Evolutionary conservation across 2,329 filamentous ascomycete genomes (phyloP).

Genomic region (Thelonectria rubi): DNA sequence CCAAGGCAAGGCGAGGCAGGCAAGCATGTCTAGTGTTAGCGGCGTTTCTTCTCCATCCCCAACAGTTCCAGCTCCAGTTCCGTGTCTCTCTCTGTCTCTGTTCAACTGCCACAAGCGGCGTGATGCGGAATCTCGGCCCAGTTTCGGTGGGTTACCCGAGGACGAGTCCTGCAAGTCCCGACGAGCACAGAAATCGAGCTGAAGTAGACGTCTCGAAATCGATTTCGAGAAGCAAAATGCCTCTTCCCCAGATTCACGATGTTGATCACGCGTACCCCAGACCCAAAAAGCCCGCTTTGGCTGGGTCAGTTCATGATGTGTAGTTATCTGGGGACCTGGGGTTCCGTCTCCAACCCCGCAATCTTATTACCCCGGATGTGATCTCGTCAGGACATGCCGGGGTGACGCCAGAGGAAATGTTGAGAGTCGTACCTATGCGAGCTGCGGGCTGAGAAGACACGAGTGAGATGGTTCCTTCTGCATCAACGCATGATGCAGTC

Average conservation of each 20-base stretch:
- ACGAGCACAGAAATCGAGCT: not conserved
- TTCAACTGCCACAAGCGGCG: not conserved
- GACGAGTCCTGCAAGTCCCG: not conserved
- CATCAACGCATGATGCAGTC: not conserved
- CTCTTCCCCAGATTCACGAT: constrained; percentile 11
- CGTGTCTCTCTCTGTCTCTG: not conserved
- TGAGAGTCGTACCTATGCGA: not conserved
- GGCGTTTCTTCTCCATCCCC: not conserved
- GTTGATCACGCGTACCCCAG: constrained; percentile 9
- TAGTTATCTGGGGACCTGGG: constrained; percentile 23
- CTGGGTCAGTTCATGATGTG: constrained; percentile 6
- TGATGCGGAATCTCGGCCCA: constrained; percentile 2
- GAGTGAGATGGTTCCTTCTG: not conserved
- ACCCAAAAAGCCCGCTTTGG: constrained; percentile 4
- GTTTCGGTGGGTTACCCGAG: not conserved
- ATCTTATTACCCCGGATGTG: constrained; percentile 35
- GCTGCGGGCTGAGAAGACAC: not conserved
- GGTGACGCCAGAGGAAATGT: constrained; percentile 4
- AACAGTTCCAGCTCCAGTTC: constrained; percentile 1
- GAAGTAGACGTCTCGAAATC: too few relatives aligned
- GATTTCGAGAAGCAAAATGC: not conserved
- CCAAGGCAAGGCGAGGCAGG: constrained; percentile 12
- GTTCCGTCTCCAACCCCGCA: constrained; percentile 32
- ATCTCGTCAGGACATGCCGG: constrained; percentile 24
- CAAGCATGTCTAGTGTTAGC: not conserved